These are phyloP conservation scores for Jamesozyma jinghongensis DNA, from an alignment of 805 yeast species.

Conservation along the genomic window DNA sequence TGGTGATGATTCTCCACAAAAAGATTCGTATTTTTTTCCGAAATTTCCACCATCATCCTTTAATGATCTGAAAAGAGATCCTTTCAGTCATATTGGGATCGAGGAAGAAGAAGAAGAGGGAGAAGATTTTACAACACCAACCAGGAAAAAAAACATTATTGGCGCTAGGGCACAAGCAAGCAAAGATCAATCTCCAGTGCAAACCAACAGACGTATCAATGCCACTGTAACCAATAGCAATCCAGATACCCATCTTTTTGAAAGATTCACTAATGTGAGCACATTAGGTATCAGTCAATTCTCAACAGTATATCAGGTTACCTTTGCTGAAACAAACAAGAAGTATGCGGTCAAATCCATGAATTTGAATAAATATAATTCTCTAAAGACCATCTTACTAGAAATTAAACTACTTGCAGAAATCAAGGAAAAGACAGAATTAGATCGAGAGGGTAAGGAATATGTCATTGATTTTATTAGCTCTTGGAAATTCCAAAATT, in stretches of 20 bases:
- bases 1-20: conserved; percentile 10
- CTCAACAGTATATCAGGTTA: conserved; percentile 77
- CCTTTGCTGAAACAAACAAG: conserved; percentile 46
- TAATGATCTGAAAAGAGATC: no score
- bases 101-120: conserved; percentile 4
- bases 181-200: conserved; percentile 4
- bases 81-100: no score
- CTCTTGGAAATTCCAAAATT: conserved; percentile 73
- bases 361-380: conserved; percentile 37
- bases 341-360: conserved; percentile 83
- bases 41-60: conserved; percentile 8
- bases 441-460: conserved; percentile 51
- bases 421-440: conserved; percentile 34
- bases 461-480: conserved; percentile 71
- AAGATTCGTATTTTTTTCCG: conserved; percentile 1
- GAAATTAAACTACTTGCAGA: conserved; percentile 26
- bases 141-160: conserved; percentile 14
- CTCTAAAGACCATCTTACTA: conserved; percentile 21
- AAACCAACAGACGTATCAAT: not conserved
- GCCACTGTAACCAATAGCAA: conserved; percentile 7
- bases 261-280: conserved; percentile 52
- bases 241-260: conserved; percentile 35
- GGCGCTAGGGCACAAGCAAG: conserved; percentile 7
- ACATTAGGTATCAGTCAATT: conserved; percentile 82
- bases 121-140: conserved; percentile 16